A percentile compares a stretch with the other conserved stretches of the same genome.
These are phyloP conservation scores for Xylariaceae sp. DNA, from an alignment of 2,329 filamentous ascomycete species.

Conservation along the genomic window DNA sequence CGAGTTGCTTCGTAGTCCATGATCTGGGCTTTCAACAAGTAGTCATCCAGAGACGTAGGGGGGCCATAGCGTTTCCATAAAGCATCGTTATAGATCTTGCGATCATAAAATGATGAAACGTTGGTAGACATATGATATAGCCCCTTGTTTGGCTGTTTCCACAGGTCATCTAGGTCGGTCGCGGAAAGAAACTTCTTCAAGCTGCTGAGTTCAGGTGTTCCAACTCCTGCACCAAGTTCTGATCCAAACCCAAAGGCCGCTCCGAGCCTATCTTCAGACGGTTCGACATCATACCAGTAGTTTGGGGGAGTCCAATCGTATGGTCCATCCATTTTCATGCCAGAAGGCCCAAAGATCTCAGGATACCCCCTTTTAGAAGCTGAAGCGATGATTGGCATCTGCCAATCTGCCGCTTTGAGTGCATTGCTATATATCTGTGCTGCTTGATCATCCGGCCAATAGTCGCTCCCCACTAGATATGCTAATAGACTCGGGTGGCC, in stretches of 20 bases:
- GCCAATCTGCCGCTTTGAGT: slow-evolving; percentile 58
- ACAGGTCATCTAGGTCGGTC: slow-evolving; percentile 59
- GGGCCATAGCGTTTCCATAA: slow-evolving; percentile 59
- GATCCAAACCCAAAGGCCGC: slow-evolving; percentile 69
- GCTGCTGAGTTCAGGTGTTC: slow-evolving; percentile 63
- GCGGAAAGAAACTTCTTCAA: slow-evolving; percentile 59
- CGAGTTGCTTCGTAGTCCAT: slow-evolving; percentile 69
- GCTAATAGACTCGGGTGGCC: slow-evolving; percentile 63
- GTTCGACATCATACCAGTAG: slow-evolving; percentile 63
- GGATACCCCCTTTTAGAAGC: slow-evolving; percentile 62
- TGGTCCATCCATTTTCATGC: slow-evolving; percentile 70
- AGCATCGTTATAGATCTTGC: slow-evolving; percentile 63
- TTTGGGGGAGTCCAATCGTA: slow-evolving; percentile 71
- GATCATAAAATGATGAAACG: slow-evolving; percentile 60
- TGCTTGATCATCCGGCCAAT: slow-evolving; percentile 65
- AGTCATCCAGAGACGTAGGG: slow-evolving; percentile 60
- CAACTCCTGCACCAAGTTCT: slow-evolving; percentile 66
- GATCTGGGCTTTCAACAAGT: slow-evolving; percentile 64
- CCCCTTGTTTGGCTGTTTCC: slow-evolving; percentile 57
- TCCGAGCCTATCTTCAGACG: slow-evolving; percentile 50
- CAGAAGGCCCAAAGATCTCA: slow-evolving; percentile 56
- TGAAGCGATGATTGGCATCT: slow-evolving; percentile 61
- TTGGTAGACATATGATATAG: slow-evolving; percentile 66
- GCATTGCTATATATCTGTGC: slow-evolving; percentile 59
- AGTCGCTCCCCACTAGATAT: slow-evolving; percentile 67